phyloP scores from a whole-genome alignment of 257 asterid species.

The Galeopsis tetrahit region DNA sequence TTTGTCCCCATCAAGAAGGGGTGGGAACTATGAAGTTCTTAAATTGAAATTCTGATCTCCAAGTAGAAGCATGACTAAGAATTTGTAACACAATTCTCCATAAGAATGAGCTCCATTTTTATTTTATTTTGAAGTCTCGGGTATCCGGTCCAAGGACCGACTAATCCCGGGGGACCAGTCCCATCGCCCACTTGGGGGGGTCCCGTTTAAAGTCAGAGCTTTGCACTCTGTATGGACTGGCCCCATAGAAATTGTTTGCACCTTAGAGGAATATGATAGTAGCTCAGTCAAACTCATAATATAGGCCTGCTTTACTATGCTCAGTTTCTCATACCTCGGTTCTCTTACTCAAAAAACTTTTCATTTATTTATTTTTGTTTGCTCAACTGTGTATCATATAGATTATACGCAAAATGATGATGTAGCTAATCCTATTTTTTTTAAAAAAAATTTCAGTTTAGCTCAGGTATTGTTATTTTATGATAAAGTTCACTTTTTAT shows the following conservation, averaged over 20 bases:
- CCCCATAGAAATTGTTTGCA: too few species aligned
- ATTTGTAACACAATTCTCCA: neutral
- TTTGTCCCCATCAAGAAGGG: neutral
- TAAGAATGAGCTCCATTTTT: constrained; percentile 25
- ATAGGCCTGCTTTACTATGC: neutral
- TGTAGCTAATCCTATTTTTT: neutral
- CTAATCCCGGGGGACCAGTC: too few species aligned
- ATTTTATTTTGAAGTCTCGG: too few species aligned
- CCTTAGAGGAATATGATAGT: too few species aligned
- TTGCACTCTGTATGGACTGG: too few species aligned
- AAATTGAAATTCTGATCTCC: constrained; percentile 4
- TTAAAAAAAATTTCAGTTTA: constrained; percentile 1
- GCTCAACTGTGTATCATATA: neutral
- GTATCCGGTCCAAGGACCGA: too few species aligned
- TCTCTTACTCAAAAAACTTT: neutral
- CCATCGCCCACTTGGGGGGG: too few species aligned
- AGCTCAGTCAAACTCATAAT: constrained; percentile 6
- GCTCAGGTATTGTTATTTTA: neutral
- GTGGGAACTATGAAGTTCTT: constrained; percentile 5
- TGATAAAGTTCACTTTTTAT: neutral
- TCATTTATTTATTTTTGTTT: neutral
- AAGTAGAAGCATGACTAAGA: constrained; percentile 20
- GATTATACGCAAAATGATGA: neutral
- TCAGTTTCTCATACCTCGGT: constrained; percentile 11
- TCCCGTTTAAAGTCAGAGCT: too few species aligned